These are phyloP conservation scores for Vitis hybrid DNA, from an alignment of 177 flowering plant species.

Conservation along the genomic window DNA sequence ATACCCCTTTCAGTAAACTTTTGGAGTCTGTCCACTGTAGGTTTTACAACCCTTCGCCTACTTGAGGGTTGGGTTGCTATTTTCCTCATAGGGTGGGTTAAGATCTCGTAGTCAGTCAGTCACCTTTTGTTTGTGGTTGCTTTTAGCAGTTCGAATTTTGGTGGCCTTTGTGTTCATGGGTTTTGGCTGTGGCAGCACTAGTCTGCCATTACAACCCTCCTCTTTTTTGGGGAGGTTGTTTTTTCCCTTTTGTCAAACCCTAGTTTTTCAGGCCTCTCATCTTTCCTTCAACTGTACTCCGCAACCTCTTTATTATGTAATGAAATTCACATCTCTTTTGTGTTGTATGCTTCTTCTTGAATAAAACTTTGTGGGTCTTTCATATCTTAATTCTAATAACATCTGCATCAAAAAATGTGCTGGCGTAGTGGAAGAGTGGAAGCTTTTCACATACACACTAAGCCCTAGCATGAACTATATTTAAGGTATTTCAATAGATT, in stretches of 20 bases:
- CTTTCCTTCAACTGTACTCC: slow-evolving; percentile 28
- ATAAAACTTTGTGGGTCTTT: neutral
- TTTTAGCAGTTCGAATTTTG: slow-evolving; percentile 34
- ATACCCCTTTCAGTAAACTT: slow-evolving; percentile 2
- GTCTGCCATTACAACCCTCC: slow-evolving; percentile 48
- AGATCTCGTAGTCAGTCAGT: neutral
- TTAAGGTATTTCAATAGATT: too few species aligned
- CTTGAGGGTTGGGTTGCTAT: slow-evolving; percentile 20
- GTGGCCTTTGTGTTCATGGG: slow-evolving; percentile 38
- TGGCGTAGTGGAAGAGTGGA: too few species aligned
- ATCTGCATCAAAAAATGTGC: too few species aligned
- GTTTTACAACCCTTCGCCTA: slow-evolving; percentile 14
- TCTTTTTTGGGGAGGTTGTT: slow-evolving; percentile 28
- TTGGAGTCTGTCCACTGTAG: slow-evolving; percentile 11
- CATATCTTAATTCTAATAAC: too few species aligned
- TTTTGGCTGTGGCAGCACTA: slow-evolving; percentile 52
- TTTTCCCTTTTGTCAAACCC: slow-evolving; percentile 41
- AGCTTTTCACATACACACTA: too few species aligned
- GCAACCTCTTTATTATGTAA: slow-evolving; percentile 25
- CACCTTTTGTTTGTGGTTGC: slow-evolving; percentile 22
- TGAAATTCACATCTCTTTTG: slow-evolving; percentile 13
- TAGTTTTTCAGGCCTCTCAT: slow-evolving; percentile 42
- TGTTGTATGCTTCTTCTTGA: slow-evolving; percentile 14
- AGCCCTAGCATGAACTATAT: too few species aligned
- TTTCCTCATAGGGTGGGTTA: slow-evolving; percentile 13